Percentiles rank a stretch among this genome's conserved stretches.
phyloP scores from a whole-genome alignment of 768 basidiomycete genomes.

The Strobilomyces echinocephalus region DNA sequence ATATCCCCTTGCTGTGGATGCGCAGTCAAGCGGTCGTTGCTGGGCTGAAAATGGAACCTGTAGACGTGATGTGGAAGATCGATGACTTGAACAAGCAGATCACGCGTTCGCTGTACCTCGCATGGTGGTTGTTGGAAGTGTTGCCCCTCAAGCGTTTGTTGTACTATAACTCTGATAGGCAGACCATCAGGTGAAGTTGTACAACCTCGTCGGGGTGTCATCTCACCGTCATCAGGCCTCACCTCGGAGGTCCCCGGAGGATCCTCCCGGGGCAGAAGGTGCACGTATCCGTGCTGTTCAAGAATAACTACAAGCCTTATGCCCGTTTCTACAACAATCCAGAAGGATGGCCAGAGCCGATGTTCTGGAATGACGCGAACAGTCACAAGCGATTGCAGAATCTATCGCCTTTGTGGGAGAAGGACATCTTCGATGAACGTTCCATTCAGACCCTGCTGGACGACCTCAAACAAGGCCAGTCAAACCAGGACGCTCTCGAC shows the following conservation, averaged over 20 bases:
- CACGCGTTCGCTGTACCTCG: conserved; percentile 9
- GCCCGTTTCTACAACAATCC: conserved; percentile 21
- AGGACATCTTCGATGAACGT: conserved; percentile 24
- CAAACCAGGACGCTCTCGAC: conserved; percentile 22
- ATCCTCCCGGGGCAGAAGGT: conserved; percentile 30
- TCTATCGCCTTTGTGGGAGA: conserved; percentile 25
- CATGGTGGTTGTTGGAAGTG: conserved; percentile 25
- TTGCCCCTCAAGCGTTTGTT: conserved; percentile 24
- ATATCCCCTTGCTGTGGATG: conserved; percentile 31
- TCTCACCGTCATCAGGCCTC: conserved; percentile 22
- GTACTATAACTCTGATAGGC: conserved; percentile 25
- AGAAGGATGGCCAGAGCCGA: conserved; percentile 24
- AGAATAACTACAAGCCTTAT: conserved; percentile 25
- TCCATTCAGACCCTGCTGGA: conserved; percentile 17
- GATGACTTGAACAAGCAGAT: conserved; percentile 24
- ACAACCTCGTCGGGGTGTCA: not conserved
- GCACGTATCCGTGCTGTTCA: conserved; percentile 31
- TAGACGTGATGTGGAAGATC: conserved; percentile 27
- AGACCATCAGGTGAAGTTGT: conserved; percentile 17
- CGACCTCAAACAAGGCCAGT: conserved; percentile 14
- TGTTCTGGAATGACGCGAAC: conserved; percentile 28
- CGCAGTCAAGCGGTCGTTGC: conserved; percentile 26
- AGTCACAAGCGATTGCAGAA: conserved; percentile 17
- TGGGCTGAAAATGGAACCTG: conserved; percentile 20
- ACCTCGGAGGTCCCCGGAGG: conserved; percentile 21